Evolutionary conservation across 1,284 basidiomycete genomes (phyloP).

Genomic region (Bjerkandera adusta): DNA sequence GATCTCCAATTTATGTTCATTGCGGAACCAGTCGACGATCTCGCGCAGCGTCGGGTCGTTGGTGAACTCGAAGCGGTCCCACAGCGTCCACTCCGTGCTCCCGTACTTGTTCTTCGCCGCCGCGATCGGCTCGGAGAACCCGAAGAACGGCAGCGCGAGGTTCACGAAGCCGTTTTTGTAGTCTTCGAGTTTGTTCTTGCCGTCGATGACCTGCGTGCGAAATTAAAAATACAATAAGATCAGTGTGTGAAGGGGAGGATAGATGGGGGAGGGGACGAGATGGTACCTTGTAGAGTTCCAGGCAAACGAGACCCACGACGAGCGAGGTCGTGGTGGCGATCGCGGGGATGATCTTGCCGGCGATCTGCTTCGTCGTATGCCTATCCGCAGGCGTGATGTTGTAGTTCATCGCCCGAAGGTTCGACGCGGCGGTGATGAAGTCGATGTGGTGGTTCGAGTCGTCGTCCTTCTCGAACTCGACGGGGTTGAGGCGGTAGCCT

Average conservation of each 20-base stretch:
- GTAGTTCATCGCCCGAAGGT: slow-evolving; percentile 97
- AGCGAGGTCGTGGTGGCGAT: slow-evolving; percentile 98
- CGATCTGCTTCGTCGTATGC: slow-evolving; percentile 97
- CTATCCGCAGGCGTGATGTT: slow-evolving; percentile 86
- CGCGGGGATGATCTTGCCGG: slow-evolving; percentile 99
- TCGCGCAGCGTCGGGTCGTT: slow-evolving; percentile 89
- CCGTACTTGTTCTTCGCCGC: slow-evolving; percentile 91
- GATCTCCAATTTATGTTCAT: slow-evolving; percentile 84
- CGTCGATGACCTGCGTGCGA: slow-evolving; percentile 80
- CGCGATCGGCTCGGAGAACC: slow-evolving; percentile 96
- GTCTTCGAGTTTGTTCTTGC: slow-evolving; percentile 88
- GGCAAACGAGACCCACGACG: slow-evolving; percentile 92
- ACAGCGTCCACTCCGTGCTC: slow-evolving; percentile 92
- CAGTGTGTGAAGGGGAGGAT: background rate
- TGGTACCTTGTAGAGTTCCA: slow-evolving; percentile 95
- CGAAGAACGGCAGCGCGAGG: slow-evolving; percentile 97
- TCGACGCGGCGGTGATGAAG: slow-evolving; percentile 98
- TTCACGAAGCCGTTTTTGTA: slow-evolving; percentile 99
- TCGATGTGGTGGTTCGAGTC: slow-evolving; percentile 99
- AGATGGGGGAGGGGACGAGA: slow-evolving; percentile 6
- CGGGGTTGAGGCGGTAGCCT: slow-evolving; percentile 92
- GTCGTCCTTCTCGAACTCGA: slow-evolving; percentile 99
- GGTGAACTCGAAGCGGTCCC: slow-evolving; percentile 96
- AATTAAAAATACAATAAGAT: background rate
- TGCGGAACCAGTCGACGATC: slow-evolving; percentile 84